Evolutionary conservation across 2,329 filamentous ascomycete species (phyloP), one percentile per base, ranked within the genome.

Genomic region (Chaetomium sp.): DNA sequence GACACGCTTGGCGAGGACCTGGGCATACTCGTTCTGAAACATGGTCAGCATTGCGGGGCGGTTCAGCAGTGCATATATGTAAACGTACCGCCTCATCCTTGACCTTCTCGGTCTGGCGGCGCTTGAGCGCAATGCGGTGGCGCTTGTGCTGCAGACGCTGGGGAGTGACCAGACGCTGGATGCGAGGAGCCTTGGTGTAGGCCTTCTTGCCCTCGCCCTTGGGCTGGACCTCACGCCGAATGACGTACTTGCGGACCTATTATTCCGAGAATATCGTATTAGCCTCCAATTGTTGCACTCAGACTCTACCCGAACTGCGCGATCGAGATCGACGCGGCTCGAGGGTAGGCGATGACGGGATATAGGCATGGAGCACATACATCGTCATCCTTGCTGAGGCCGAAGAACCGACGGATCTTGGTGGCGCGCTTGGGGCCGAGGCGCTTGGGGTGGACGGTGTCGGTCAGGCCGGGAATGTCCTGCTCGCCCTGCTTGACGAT

Each of bases 381-480:
- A 91, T 99, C 95, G 87, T 99, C 95, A 90, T 98, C 93, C 93
- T 98, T 98, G 91, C 90, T 94, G 88, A 99, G 91, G 86, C 92
- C 90, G 87, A 98, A 99, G 91, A 99, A 99, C 81, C 89, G 90
- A 83, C 94, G 92, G 85, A 99, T 98, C 93, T 98, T 99, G 86
- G 93, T 97, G 80, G 95, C 95, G 79, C 95, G 92, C 93, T 99
- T 99, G 86, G 95, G 95, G 76, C 95, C 95, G 79, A 99, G 91
- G 78, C 95, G 91, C 92, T 99, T 99, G 83, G 95, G 95, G 87
- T 96, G 91, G 79, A 98, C 93, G 81, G 90, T 88, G 82, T 99
- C 95, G 86, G 95, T 99, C 74, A 99, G 85, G 78, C 95, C 95
- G 81, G 95, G 94, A 80, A 99, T 90, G 69, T 98, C 94, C 74